Conservation (phyloP, 495 filamentous ascomycete genomes). For the Tuber melanosporum region DNA sequence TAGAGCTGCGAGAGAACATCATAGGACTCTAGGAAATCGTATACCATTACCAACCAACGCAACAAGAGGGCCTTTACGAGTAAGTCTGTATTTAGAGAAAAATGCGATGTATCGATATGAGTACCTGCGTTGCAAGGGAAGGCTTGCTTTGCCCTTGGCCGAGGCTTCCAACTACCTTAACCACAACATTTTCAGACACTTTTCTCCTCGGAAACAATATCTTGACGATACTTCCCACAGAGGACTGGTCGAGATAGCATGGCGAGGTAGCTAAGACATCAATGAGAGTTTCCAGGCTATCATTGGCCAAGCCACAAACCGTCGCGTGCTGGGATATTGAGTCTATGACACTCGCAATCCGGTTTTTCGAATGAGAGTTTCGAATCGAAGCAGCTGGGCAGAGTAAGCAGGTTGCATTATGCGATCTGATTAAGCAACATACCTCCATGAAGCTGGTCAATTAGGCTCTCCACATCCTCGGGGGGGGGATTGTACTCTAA, state of each 20-base stretch:
- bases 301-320: slow-evolving; percentile 53
- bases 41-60: slow-evolving; percentile 73
- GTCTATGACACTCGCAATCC: slow-evolving; percentile 33
- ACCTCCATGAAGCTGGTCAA: slow-evolving; percentile 29
- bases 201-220: slow-evolving; percentile 66
- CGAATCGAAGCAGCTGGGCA: slow-evolving; percentile 29
- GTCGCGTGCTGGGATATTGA: slow-evolving; percentile 35
- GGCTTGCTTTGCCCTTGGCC: slow-evolving; percentile 76
- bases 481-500: slow-evolving; percentile 14
- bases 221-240: slow-evolving; percentile 59
- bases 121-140: slow-evolving; percentile 57
- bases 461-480: slow-evolving; percentile 26
- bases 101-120: background rate
- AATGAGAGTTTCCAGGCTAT: slow-evolving; percentile 57
- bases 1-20: slow-evolving; percentile 63
- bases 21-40: slow-evolving; percentile 64
- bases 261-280: slow-evolving; percentile 57
- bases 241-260: slow-evolving; percentile 69
- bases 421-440: slow-evolving; percentile 9
- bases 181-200: slow-evolving; percentile 56
- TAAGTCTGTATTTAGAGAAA: slow-evolving; percentile 12
- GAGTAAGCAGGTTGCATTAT: slow-evolving; percentile 22
- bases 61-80: slow-evolving; percentile 53
- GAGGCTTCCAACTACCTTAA: slow-evolving; percentile 64
- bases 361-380: slow-evolving; percentile 31